Evolutionary conservation across 805 yeast genomes (phyloP), one percentile per base, ranked within the genome.

Genomic region (Kregervanrija fluxuum): DNA sequence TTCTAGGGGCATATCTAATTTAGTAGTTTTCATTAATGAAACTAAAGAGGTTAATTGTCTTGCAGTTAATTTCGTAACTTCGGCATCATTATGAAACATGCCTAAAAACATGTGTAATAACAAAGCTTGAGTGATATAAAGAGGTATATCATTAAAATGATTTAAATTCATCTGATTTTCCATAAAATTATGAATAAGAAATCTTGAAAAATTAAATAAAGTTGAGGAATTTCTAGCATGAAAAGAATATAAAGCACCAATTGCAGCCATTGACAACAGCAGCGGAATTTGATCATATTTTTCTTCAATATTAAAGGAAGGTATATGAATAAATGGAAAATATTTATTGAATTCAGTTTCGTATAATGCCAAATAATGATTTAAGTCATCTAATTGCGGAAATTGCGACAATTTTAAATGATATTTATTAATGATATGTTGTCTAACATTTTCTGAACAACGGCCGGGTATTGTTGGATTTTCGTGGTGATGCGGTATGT

Each of bases 161-260:
- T 73, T 73, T 51, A 65, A 55, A 55, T 61, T 45, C 54, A 56
- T 65, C 69, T 71, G 55, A 61, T 68, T 58, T 52, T 81, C 88
- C 68, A 85, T 73, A 51, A 73, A 78, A 48, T 75, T 75, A 56
- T 83, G 87, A 45, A 84, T 77, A 50, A 82, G 77, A 44, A 68
- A 75, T 56, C 85, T 75, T 13, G 86, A 73, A 47, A 85, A 73
- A 56, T 82, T 82, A 60, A 82, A 83, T 46, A 85, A 63, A 9
- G 84, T 68, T 54, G 82, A 71, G 0, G 96, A 85, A 57, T 85
- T 85, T 33, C 81, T 66, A 31, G 88, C 84, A 55, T 85, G 89
- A 64, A 84, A 87, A 0, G 87, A 79, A 56, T 85, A 87, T 16
- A 90, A 70, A 0, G 96, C 95, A 37, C 98, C 98, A 46, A 90